Base-by-base conservation (phyloP, 441 rosid species). In the Adansonia rubrostipa region DNA sequence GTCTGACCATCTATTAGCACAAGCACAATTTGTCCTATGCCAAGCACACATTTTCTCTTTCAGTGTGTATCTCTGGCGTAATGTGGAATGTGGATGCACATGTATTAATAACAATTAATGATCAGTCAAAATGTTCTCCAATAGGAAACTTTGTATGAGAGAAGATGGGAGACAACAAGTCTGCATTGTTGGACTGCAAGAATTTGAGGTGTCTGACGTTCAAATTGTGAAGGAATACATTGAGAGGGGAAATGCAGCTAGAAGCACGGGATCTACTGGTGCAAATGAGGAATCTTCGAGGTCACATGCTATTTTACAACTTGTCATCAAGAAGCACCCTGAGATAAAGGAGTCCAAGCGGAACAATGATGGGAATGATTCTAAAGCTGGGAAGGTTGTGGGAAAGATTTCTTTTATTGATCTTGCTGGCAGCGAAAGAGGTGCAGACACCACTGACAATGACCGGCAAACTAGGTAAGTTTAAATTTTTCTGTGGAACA, bases 261-360 rank as follows among this genome's bases (percentile, higher is more conserved):
- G 99, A 85, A 97, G 98, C 82, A 97, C 97, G 0, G 98, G 99
- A 78, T 94, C 99, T 77, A 97, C 98, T 24, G 98, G 98, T 80
- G 99, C 99, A 75, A 97, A 96, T 78, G 99, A 96, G 87, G 98
- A 96, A 87, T 96, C 99, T 81, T 96, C 98, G 54, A 88, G 99
- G 86, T 96, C 99, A 72, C 99, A 96, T 88, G 99, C 98, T 79
- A 94, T 96, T 82, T 84, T 96, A 80, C 99, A 96, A 82, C 98
- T 96, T 87, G 94, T 76, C 77, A 83, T 94, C 73, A 96, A 96
- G 92, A 96, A 93, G 88, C 98, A 94, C 80, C 83, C 71, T 71
- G 98, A 94, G 83, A 85, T 91, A 66, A 96, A 94, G 85, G 98
- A 96, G 44, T 85, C 97, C 11, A 92, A 89, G 87, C 85, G 97